These are phyloP conservation scores for Termitomyces sp. DNA, from an alignment of 768 basidiomycete genomes.

Conservation along the genomic window DNA sequence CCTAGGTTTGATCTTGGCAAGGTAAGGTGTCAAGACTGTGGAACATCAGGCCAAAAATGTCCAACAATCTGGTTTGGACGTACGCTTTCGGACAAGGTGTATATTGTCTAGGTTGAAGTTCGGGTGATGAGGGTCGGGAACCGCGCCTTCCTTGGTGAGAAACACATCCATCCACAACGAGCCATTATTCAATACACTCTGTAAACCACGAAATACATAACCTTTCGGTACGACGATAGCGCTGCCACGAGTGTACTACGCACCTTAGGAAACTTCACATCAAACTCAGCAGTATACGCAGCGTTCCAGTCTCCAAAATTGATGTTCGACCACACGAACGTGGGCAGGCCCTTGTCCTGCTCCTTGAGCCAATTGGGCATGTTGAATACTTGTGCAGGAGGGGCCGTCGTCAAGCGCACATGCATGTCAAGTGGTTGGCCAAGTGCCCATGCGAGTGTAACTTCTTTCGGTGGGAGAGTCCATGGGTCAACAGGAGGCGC, in stretches of 20 bases:
- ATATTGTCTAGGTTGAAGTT: conserved; percentile 55
- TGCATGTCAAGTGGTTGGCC: conserved; percentile 67
- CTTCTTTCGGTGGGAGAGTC: conserved; percentile 54
- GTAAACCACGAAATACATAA: background rate
- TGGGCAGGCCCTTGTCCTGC: conserved; percentile 53
- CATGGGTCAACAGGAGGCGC: conserved; percentile 43
- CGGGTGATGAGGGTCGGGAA: conserved; percentile 59
- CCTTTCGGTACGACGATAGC: background rate
- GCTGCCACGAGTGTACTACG: conserved; percentile 12
- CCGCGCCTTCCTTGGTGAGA: conserved; percentile 62
- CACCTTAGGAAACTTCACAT: conserved; percentile 71
- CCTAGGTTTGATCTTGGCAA: conserved; percentile 66
- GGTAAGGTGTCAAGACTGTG: conserved; percentile 83
- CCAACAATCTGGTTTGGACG: conserved; percentile 24
- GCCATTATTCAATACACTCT: conserved; percentile 79
- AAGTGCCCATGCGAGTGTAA: conserved; percentile 57
- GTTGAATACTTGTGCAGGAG: conserved; percentile 57
- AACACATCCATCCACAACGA: conserved; percentile 85
- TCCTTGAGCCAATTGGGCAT: conserved; percentile 44
- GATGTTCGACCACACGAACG: conserved; percentile 76
- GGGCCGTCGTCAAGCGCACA: conserved; percentile 70
- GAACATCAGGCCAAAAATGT: background rate
- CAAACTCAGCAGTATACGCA: conserved; percentile 49
- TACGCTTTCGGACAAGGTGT: conserved; percentile 76
- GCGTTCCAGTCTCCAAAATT: conserved; percentile 78